Conservation (phyloP, 805 yeast species). For the Cyberlindnera xishuangbannaensis region DNA sequence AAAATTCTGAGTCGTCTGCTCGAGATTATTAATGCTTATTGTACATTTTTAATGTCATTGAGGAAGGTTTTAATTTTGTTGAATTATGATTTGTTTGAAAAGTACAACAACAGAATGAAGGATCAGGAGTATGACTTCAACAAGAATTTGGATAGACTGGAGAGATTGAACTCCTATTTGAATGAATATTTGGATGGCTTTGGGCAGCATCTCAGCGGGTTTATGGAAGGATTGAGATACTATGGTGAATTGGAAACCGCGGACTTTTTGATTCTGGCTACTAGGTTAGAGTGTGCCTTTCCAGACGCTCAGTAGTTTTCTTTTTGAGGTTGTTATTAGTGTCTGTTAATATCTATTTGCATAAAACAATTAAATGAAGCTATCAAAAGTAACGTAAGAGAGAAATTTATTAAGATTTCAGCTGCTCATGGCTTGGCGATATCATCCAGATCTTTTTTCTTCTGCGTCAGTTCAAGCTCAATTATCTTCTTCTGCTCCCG, state of each 20-base stretch:
- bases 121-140: conserved; percentile 34
- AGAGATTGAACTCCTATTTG: conserved; percentile 36
- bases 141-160: conserved; percentile 35
- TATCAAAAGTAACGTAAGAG: no score
- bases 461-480: no score
- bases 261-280: conserved; percentile 36
- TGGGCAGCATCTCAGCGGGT: conserved; percentile 37
- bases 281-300: conserved; percentile 33
- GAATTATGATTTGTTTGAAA: conserved; percentile 37
- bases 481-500: conserved; percentile 28
- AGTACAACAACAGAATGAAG: conserved; percentile 32
- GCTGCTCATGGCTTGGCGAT: no score
- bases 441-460: not conserved
- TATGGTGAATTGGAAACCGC: conserved; percentile 47
- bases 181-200: conserved; percentile 40
- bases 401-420: no score
- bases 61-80: conserved; percentile 49
- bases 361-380: no score
- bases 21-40: conserved; percentile 41
- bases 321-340: not conserved
- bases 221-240: conserved; percentile 39
- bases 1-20: conserved; percentile 40
- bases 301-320: conserved; percentile 11
- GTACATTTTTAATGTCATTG: conserved; percentile 44
- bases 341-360: not conserved